Conservation (phyloP, 2,329 filamentous ascomycete species). For the Cladorrhinum sp. region DNA sequence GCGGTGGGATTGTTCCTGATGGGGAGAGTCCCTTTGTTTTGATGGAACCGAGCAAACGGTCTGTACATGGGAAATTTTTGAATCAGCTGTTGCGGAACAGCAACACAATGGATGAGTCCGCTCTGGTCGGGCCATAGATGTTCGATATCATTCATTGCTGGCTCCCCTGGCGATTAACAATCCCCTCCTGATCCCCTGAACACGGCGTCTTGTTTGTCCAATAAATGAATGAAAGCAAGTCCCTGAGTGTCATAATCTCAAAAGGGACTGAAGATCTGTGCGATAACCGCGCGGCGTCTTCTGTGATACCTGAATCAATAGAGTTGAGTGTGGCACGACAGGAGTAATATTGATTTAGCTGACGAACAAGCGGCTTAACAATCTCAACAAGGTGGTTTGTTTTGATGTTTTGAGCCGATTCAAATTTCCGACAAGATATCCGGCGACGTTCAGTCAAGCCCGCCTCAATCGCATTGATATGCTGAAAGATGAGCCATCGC, state of each 20-base stretch:
- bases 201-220: not conserved
- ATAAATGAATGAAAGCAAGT: not conserved
- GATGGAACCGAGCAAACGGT: not conserved
- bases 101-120: constrained; percentile 11
- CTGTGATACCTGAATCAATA: constrained; percentile 2
- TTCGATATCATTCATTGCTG: too few relatives aligned
- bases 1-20: constrained; percentile 16
- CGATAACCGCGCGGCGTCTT: not conserved
- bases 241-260: not conserved
- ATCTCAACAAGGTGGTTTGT: not conserved
- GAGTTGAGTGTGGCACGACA: not conserved
- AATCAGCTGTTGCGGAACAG: constrained; percentile 15
- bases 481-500: not conserved
- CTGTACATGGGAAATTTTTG: not conserved
- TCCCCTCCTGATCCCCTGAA: not conserved
- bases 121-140: not conserved
- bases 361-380: not conserved
- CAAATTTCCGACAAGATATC: not conserved
- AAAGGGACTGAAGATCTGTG: not conserved
- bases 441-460: not conserved
- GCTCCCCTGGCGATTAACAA: not conserved
- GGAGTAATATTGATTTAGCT: not conserved
- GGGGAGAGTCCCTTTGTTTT: constrained; percentile 6
- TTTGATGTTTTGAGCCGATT: not conserved
- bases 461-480: not conserved